Percentiles rank a stretch among this genome's conserved stretches.
phyloP scores from a whole-genome alignment of 2,329 filamentous ascomycete species.

The Exserohilum rostratum region DNA sequence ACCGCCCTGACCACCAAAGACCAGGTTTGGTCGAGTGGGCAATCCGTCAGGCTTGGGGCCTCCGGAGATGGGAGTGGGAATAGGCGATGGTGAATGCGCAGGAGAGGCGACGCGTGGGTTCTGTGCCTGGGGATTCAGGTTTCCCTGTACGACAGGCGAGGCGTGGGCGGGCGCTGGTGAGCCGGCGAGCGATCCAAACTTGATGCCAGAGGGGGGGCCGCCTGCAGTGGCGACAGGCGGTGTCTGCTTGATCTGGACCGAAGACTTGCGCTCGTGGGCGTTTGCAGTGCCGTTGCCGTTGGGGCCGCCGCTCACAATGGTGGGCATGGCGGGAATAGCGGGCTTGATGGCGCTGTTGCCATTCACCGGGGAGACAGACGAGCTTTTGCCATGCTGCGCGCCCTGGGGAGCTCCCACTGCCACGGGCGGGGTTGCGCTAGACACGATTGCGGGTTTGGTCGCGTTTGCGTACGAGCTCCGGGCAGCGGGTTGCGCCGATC shows the following conservation, averaged over 20 bases:
- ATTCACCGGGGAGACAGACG: slow-evolving; percentile 76
- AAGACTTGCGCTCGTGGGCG: slow-evolving; percentile 83
- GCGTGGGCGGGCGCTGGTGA: slow-evolving; percentile 69
- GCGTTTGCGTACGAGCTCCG: slow-evolving; percentile 66
- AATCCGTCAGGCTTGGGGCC: slow-evolving; percentile 79
- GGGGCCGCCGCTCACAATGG: slow-evolving; percentile 66
- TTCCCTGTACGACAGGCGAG: slow-evolving; percentile 69
- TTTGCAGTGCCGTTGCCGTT: slow-evolving; percentile 75
- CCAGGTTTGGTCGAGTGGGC: slow-evolving; percentile 71
- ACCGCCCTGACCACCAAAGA: slow-evolving; percentile 81
- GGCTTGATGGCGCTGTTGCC: slow-evolving; percentile 65
- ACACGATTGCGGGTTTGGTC: slow-evolving; percentile 61
- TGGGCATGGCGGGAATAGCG: slow-evolving; percentile 53
- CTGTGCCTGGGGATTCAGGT: slow-evolving; percentile 58
- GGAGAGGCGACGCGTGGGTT: slow-evolving; percentile 82
- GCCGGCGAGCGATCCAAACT: slow-evolving; percentile 77
- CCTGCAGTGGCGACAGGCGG: slow-evolving; percentile 57
- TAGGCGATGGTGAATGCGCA: slow-evolving; percentile 87
- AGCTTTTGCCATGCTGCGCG: slow-evolving; percentile 52
- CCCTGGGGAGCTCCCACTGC: slow-evolving; percentile 62
- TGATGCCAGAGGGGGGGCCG: slow-evolving; percentile 64
- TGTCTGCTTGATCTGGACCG: slow-evolving; percentile 88
- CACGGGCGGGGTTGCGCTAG: slow-evolving; percentile 58
- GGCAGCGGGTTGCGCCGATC: slow-evolving; percentile 62
- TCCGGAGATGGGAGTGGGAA: slow-evolving; percentile 86